Conservation (phyloP, 768 basidiomycete species). For the Tulasnella sp. region DNA sequence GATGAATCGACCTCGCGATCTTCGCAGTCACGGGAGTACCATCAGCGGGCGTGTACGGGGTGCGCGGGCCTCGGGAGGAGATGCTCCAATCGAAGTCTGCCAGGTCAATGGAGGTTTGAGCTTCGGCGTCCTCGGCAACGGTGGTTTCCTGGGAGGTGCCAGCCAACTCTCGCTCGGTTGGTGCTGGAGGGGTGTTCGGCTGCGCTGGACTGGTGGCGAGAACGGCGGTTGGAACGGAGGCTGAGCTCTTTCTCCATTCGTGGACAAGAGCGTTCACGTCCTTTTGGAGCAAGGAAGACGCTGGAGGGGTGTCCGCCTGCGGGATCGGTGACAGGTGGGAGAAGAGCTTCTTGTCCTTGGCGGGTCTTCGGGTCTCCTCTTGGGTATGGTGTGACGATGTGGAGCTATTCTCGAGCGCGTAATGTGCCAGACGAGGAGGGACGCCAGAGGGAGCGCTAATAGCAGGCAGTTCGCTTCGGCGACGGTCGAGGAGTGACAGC, state of each 20-base stretch:
- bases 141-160: slow-evolving; percentile 5
- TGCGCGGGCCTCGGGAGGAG: slow-evolving; percentile 66
- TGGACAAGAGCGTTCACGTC: slow-evolving; percentile 62
- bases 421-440: neutral
- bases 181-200: slow-evolving; percentile 28
- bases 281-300: slow-evolving; percentile 50
- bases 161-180: neutral
- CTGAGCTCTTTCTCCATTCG: slow-evolving; percentile 66
- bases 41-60: slow-evolving; percentile 30
- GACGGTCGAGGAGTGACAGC: slow-evolving; percentile 69
- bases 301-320: slow-evolving; percentile 57
- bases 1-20: slow-evolving; percentile 57
- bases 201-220: slow-evolving; percentile 45
- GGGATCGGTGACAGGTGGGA: slow-evolving; percentile 60
- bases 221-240: slow-evolving; percentile 51
- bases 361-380: neutral
- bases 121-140: neutral
- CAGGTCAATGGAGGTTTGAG: slow-evolving; percentile 53
- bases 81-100: slow-evolving; percentile 73
- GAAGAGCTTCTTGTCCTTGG: neutral
- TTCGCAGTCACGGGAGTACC: slow-evolving; percentile 47
- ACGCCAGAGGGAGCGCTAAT: slow-evolving; percentile 20
- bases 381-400: neutral
- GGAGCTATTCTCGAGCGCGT: slow-evolving; percentile 9
- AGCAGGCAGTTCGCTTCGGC: slow-evolving; percentile 38